Evolutionary conservation across 306 rosid genomes (phyloP).

Genomic region (Vigna radiata): DNA sequence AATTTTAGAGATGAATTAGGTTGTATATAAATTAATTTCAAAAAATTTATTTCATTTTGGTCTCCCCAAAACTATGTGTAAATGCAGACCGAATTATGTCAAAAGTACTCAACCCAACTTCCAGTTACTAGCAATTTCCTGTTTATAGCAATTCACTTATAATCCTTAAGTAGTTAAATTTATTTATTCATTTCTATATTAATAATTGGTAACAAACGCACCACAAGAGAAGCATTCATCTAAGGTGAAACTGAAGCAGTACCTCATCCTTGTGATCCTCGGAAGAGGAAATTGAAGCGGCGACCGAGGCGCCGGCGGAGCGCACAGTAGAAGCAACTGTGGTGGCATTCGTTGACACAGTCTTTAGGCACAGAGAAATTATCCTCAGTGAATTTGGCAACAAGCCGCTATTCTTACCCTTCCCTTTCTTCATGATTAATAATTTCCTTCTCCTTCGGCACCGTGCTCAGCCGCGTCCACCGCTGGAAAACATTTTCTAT

Average conservation of each 20-base stretch:
- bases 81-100: too few species aligned
- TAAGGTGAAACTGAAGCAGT: background rate
- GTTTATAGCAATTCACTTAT: too few species aligned
- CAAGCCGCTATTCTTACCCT: slow-evolving; percentile 72
- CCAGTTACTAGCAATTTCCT: background rate
- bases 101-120: background rate
- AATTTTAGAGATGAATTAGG: too few species aligned
- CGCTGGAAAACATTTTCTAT: slow-evolving; percentile 57
- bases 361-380: slow-evolving; percentile 86
- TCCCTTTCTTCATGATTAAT: slow-evolving; percentile 61
- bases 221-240: background rate
- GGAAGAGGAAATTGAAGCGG: slow-evolving; percentile 69
- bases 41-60: too few species aligned
- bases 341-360: slow-evolving; percentile 82
- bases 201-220: background rate
- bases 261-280: slow-evolving; percentile 94
- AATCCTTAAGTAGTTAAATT: too few species aligned
- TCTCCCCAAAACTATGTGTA: too few species aligned
- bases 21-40: too few species aligned
- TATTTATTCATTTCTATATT: background rate
- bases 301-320: slow-evolving; percentile 89
- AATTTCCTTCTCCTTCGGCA: background rate
- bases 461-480: slow-evolving; percentile 32
- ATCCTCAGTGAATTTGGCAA: slow-evolving; percentile 85
- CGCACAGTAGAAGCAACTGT: slow-evolving; percentile 87